A percentile compares a stretch with the other conserved stretches of the same genome.
Evolutionary conservation across 1,139 yeast species (phyloP).

Genomic region (Meyerozyma sp.): DNA sequence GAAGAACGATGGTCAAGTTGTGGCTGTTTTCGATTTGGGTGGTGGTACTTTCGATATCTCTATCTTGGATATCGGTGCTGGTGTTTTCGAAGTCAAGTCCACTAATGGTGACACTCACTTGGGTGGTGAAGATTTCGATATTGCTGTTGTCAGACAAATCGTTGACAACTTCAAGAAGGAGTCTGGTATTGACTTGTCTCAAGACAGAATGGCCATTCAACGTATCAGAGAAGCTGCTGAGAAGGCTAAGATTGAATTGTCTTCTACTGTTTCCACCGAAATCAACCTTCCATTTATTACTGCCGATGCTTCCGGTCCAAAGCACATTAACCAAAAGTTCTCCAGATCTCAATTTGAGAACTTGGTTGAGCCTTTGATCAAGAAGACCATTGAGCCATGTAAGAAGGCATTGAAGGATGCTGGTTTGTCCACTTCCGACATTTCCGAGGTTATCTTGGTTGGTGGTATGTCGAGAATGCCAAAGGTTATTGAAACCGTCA

Average conservation of each 20-base stretch:
- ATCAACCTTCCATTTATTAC: conserved; percentile 96
- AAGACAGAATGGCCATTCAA: conserved; percentile 98
- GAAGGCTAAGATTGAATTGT: conserved; percentile 97
- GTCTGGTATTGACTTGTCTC: conserved; percentile 78
- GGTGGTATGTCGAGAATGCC: conserved; percentile 99
- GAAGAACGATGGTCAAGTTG: conserved; percentile 68
- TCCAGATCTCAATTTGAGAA: conserved; percentile 91
- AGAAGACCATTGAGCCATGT: conserved; percentile 94
- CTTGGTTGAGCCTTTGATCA: conserved; percentile 85
- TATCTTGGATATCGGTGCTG: conserved; percentile 78
- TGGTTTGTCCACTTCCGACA: conserved; percentile 72
- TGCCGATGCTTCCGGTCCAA: conserved; percentile 95
- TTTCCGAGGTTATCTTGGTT: conserved; percentile 92
- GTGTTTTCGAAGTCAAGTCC: conserved; percentile 84
- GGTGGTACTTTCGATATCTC: conserved; percentile 90
- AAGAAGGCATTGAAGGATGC: conserved; percentile 99
- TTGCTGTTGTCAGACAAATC: conserved; percentile 81
- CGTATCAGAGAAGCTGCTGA: conserved; percentile 99
- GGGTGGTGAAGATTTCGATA: conserved; percentile 89
- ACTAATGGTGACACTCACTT: conserved; percentile 88
- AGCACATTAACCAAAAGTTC: conserved; percentile 92
- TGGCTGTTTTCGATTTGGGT: conserved; percentile 84
- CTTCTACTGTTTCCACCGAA: conserved; percentile 90
- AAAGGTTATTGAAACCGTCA: conserved; percentile 96
- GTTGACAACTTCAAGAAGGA: conserved; percentile 92